phyloP scores from a whole-genome alignment of 2,329 filamentous ascomycete species.

The Xylariaceae sp. region DNA sequence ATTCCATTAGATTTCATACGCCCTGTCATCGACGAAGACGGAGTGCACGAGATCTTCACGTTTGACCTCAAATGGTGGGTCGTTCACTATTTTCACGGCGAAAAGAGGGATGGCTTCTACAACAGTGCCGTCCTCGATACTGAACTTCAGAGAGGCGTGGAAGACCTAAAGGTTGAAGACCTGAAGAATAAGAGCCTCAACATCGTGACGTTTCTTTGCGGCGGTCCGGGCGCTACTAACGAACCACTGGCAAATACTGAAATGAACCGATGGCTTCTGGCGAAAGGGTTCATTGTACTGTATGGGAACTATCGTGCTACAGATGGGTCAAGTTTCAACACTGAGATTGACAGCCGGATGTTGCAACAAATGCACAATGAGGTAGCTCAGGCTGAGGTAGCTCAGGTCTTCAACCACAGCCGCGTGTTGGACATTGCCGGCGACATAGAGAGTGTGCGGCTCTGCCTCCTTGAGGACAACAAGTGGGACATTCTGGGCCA shows the following conservation, averaged over 20 bases:
- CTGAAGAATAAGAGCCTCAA: not conserved
- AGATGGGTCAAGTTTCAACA: constrained; percentile 50
- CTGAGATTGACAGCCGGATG: constrained; percentile 60
- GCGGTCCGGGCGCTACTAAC: constrained; percentile 63
- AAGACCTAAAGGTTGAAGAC: too few relatives aligned
- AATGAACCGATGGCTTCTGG: constrained; percentile 52
- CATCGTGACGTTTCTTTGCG: constrained; percentile 67
- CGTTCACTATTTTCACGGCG: too few relatives aligned
- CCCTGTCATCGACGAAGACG: too few relatives aligned
- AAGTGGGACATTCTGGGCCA: constrained; percentile 71
- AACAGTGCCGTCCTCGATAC: too few relatives aligned
- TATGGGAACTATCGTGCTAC: constrained; percentile 72
- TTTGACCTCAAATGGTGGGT: too few relatives aligned
- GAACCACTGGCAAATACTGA: constrained; percentile 29
- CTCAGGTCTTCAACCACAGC: too few relatives aligned
- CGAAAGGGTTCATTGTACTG: constrained; percentile 65
- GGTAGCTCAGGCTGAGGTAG: too few relatives aligned
- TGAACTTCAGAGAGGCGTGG: too few relatives aligned
- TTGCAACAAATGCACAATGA: too few relatives aligned
- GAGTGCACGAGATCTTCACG: too few relatives aligned
- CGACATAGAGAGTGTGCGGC: constrained; percentile 69
- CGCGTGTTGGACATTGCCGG: constrained; percentile 71
- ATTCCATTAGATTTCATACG: too few relatives aligned
- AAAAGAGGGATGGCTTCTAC: too few relatives aligned
- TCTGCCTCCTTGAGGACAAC: constrained; percentile 33